These are phyloP conservation scores for Chaetomium fimeti DNA, from an alignment of 495 filamentous ascomycete species.

Conservation along the genomic window DNA sequence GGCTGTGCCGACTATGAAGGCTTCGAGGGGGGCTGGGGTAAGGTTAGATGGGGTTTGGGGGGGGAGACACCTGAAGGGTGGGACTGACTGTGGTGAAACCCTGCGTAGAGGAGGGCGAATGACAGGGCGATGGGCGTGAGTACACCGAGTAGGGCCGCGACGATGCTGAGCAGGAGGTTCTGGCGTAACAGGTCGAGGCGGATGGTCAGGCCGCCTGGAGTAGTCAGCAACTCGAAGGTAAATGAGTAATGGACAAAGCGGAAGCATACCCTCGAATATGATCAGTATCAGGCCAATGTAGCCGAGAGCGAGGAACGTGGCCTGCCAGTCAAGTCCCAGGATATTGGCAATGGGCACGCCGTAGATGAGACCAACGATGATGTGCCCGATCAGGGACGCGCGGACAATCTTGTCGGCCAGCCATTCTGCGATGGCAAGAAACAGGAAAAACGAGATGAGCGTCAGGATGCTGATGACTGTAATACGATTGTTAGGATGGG, in stretches of 20 bases:
- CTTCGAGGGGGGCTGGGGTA: slow-evolving; percentile 53
- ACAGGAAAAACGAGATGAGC: slow-evolving; percentile 62
- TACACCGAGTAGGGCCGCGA: slow-evolving; percentile 65
- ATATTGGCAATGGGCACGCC: slow-evolving; percentile 57
- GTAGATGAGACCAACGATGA: slow-evolving; percentile 70
- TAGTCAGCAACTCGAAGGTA: background rate
- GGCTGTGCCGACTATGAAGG: slow-evolving; percentile 74
- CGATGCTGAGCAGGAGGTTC: slow-evolving; percentile 58
- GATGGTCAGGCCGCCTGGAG: slow-evolving; percentile 62
- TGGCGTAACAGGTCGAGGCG: slow-evolving; percentile 56
- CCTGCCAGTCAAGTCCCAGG: slow-evolving; percentile 53
- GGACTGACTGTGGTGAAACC: slow-evolving; percentile 27
- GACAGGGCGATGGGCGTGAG: slow-evolving; percentile 64
- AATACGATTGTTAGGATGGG: background rate
- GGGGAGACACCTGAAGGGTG: background rate
- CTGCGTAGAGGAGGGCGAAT: slow-evolving; percentile 53
- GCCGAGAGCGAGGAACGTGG: slow-evolving; percentile 64
- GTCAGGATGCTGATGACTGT: slow-evolving; percentile 52
- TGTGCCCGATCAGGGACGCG: slow-evolving; percentile 72
- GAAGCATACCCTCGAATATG: slow-evolving; percentile 61
- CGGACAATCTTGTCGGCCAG: slow-evolving; percentile 61
- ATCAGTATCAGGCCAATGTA: slow-evolving; percentile 74
- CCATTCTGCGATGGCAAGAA: slow-evolving; percentile 60
- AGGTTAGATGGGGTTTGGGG: slow-evolving; percentile 24
- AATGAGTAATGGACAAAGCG: background rate